Evolutionary conservation across 805 yeast genomes (phyloP), one percentile per base, ranked within the genome.

Genomic region (Suhomyces emberorum): DNA sequence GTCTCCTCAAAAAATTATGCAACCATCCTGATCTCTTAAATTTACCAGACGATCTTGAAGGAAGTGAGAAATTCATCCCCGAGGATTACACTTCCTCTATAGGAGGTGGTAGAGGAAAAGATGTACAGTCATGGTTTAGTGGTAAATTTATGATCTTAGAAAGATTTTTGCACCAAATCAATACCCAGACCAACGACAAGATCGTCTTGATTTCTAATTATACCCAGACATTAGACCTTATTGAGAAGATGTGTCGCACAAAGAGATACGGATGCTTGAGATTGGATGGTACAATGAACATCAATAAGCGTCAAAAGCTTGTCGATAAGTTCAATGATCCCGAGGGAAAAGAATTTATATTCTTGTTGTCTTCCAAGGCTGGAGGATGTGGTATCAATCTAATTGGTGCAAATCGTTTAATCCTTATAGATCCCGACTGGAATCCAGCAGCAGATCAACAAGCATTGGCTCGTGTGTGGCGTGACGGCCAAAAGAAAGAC

Each of bases 321-420:
- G 98, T 93, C 14, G 98, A 91, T 59, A 68, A 74, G 47, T 89
- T 93, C 62, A 93, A 93, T 54, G 84, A 93, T 50, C 96, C 97
- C 1, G 83, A 85, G 30, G 84, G 88, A 2, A 71, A 79, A 1
- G 97, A 89, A 47, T 93, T 91, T 57, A 79, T 93, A 2, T 93
- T 93, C 50, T 68, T 93, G 41, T 67, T 93, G 35, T 86, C 96
- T 55, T 86, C 96, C 6, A 93, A 93, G 59, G 98, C 98, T 1
- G 98, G 98, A 50, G 98, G 98, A 1, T 93, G 98, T 69, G 98
- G 98, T 63, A 87, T 93, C 52, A 93, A 93, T 57, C 73, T 93
- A 50, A 91, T 93, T 51, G 98, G 98, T 9, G 98, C 98, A 2
- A 93, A 93, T 48, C 72, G 98, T 44, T 68, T 93, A 43, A 77